Evolutionary conservation across 352 stramenopile species (phyloP).

Genomic region (Nothophytophthora sp.): DNA sequence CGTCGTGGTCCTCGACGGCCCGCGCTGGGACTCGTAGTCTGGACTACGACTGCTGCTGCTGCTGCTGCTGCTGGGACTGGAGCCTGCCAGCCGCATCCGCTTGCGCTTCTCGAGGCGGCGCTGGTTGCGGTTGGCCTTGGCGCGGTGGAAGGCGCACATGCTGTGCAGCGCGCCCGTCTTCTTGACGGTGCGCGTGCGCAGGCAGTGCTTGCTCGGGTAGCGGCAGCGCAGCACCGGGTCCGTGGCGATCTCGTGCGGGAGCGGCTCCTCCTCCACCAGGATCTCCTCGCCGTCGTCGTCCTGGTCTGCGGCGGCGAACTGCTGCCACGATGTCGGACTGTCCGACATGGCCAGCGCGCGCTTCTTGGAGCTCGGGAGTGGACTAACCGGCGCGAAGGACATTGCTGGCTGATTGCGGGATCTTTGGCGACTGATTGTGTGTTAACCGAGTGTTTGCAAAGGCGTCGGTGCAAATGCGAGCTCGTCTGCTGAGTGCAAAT

Average conservation of each 20-base stretch:
- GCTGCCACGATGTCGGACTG: neutral
- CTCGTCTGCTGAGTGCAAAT: too few species aligned
- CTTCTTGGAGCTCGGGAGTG: slow-evolving; percentile 14
- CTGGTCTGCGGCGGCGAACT: slow-evolving; percentile 3
- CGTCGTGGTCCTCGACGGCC: neutral
- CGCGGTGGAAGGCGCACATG: slow-evolving; percentile 60
- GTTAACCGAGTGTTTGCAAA: too few species aligned
- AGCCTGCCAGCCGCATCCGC: too few species aligned
- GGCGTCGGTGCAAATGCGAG: too few species aligned
- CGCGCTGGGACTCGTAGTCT: slow-evolving; percentile 4
- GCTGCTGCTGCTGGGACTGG: slow-evolving; percentile 10
- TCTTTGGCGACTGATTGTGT: too few species aligned
- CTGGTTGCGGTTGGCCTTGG: slow-evolving; percentile 61
- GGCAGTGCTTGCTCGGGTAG: slow-evolving; percentile 58
- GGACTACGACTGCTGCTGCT: neutral
- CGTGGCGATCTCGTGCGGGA: slow-evolving; percentile 38
- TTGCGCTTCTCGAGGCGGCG: slow-evolving; percentile 47
- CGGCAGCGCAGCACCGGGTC: slow-evolving; percentile 41
- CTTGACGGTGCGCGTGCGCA: slow-evolving; percentile 57
- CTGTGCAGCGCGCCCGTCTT: slow-evolving; percentile 59
- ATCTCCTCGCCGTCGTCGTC: slow-evolving; percentile 34
- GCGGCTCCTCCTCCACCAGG: slow-evolving; percentile 34
- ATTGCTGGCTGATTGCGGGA: neutral
- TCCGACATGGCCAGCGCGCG: slow-evolving; percentile 1
- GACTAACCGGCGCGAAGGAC: neutral